A percentile compares a stretch with the other conserved stretches of the same genome.
phyloP scores from a whole-genome alignment of 768 basidiomycete genomes.

The Lactarius trivialis region DNA sequence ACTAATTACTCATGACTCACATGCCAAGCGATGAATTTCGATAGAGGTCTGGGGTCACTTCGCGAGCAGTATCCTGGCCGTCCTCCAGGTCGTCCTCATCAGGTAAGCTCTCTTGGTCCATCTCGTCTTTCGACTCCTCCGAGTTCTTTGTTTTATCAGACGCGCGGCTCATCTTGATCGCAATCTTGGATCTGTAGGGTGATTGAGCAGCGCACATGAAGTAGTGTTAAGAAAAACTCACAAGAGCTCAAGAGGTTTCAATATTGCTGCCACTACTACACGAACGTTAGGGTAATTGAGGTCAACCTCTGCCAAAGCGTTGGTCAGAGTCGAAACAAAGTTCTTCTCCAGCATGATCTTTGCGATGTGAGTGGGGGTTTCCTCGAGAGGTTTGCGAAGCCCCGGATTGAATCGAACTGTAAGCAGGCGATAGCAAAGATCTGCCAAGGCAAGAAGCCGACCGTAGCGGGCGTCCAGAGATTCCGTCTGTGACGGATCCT shows the following conservation, averaged over 20 bases:
- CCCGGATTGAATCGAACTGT: constrained; percentile 63
- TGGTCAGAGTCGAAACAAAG: constrained; percentile 84
- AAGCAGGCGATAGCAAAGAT: constrained; percentile 82
- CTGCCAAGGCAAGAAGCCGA: constrained; percentile 76
- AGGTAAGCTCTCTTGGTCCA: constrained; percentile 43
- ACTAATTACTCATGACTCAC: constrained; percentile 40
- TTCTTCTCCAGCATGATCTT: constrained; percentile 99
- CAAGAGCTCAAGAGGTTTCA: constrained; percentile 87
- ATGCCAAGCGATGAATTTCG: constrained; percentile 95
- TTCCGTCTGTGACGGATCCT: constrained; percentile 60
- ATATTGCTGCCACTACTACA: constrained; percentile 75
- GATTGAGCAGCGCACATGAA: not conserved
- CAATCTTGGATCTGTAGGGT: constrained; percentile 72
- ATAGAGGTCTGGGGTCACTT: constrained; percentile 90
- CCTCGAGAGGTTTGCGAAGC: constrained; percentile 50
- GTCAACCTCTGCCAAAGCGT: constrained; percentile 85
- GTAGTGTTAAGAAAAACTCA: constrained; percentile 35
- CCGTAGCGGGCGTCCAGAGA: constrained; percentile 72
- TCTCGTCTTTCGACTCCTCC: constrained; percentile 40
- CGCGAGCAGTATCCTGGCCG: constrained; percentile 55
- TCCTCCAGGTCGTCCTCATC: constrained; percentile 52
- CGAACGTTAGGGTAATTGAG: constrained; percentile 92
- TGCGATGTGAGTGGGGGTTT: constrained; percentile 84
- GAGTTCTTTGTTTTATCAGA: constrained; percentile 56
- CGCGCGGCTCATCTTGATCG: constrained; percentile 94